Evolutionary conservation across 768 basidiomycete genomes (phyloP).

Genomic region (Pisolithus microcarpus): DNA sequence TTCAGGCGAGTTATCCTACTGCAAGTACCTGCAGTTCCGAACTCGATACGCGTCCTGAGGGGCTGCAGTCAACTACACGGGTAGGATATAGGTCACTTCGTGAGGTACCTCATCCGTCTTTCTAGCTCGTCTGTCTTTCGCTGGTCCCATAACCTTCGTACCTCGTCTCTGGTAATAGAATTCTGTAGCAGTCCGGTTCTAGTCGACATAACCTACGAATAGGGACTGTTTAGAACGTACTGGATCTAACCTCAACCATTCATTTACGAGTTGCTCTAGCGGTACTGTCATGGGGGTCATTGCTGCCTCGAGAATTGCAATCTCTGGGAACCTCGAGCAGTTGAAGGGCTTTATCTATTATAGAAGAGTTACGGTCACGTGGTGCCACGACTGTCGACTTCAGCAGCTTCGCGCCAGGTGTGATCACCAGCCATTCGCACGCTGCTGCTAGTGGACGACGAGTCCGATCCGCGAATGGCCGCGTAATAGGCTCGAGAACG

Average conservation of each 20-base stretch:
- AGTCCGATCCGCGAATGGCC: too few relatives aligned
- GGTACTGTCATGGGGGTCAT: neutral
- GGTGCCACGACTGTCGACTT: too few relatives aligned
- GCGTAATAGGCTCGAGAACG: too few relatives aligned
- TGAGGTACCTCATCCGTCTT: constrained; percentile 34
- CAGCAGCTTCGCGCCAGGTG: too few relatives aligned
- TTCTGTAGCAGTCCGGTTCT: constrained; percentile 22
- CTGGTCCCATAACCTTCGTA: constrained; percentile 27
- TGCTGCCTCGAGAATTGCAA: too few relatives aligned
- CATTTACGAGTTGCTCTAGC: constrained; percentile 38
- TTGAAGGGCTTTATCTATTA: too few relatives aligned
- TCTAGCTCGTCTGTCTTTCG: constrained; percentile 29
- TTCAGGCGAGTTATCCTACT: too few relatives aligned
- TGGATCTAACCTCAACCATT: constrained; percentile 46
- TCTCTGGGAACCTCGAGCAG: too few relatives aligned
- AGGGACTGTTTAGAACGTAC: constrained; percentile 19
- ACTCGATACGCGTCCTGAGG: constrained; percentile 64
- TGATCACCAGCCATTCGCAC: too few relatives aligned
- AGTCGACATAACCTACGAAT: neutral
- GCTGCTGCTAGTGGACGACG: too few relatives aligned
- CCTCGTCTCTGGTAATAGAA: constrained; percentile 30
- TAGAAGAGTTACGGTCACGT: too few relatives aligned
- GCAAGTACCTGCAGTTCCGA: constrained; percentile 68
- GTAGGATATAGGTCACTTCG: neutral
- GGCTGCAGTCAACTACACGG: neutral